These are phyloP conservation scores for Aspergillus sp. DNA, from an alignment of 2,329 filamentous ascomycete species.

Conservation along the genomic window DNA sequence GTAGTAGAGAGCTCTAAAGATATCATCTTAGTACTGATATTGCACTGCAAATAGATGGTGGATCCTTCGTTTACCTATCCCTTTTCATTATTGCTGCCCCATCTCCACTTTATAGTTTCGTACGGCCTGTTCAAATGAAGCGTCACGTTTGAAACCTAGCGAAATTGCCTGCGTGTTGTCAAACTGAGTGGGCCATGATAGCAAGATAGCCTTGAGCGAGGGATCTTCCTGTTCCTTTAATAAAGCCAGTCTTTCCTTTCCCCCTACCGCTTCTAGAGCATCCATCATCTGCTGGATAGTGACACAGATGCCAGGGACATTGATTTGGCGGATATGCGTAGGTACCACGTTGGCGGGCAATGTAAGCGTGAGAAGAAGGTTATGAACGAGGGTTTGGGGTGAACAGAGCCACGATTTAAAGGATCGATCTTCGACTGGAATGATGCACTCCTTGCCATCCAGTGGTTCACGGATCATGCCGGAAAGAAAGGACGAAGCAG, in stretches of 20 bases:
- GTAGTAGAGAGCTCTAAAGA: too few relatives aligned
- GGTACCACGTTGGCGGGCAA: conserved; percentile 38
- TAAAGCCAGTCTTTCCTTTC: conserved; percentile 46
- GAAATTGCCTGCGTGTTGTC: conserved; percentile 48
- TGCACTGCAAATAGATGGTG: too few relatives aligned
- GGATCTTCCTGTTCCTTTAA: conserved; percentile 50
- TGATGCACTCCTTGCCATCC: conserved; percentile 49
- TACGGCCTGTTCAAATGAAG: conserved; percentile 51
- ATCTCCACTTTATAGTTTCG: conserved; percentile 48
- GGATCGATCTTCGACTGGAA: conserved; percentile 46
- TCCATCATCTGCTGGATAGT: conserved; percentile 55
- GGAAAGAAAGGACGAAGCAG: conserved; percentile 59
- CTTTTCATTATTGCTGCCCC: conserved; percentile 6
- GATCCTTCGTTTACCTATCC: too few relatives aligned
- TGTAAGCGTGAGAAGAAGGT: conserved; percentile 48
- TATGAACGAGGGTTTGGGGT: conserved; percentile 49
- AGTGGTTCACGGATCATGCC: conserved; percentile 63
- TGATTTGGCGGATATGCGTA: conserved; percentile 48
- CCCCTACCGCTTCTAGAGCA: conserved; percentile 51
- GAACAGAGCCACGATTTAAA: conserved; percentile 54
- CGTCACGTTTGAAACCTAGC: conserved; percentile 50
- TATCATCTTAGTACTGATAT: too few relatives aligned
- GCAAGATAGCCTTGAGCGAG: conserved; percentile 48
- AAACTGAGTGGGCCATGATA: conserved; percentile 54
- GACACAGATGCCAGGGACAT: conserved; percentile 52